phyloP scores from a whole-genome alignment of 1,139 yeast species.

The Suhomyces bolitotheri region DNA sequence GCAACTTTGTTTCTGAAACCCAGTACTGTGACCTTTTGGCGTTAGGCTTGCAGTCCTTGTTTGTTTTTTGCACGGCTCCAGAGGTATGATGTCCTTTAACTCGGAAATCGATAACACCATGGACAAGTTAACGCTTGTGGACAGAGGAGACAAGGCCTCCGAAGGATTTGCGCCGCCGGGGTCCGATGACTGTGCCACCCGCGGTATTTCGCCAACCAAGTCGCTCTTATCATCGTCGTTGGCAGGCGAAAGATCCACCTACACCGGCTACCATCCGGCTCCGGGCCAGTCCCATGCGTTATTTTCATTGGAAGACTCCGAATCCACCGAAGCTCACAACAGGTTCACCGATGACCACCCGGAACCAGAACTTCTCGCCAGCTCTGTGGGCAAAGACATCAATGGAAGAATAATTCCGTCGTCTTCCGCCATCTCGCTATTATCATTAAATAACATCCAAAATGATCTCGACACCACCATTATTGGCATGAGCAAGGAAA shows the following conservation, averaged over 20 bases:
- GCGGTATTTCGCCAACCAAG: slow-evolving; percentile 16
- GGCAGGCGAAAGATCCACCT: slow-evolving; percentile 22
- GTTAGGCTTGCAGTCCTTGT: no score
- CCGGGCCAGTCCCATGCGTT: slow-evolving; percentile 4
- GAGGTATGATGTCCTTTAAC: slow-evolving; percentile 12
- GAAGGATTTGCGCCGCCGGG: slow-evolving; percentile 1
- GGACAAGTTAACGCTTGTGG: slow-evolving; percentile 10
- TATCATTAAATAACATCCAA: slow-evolving; percentile 40
- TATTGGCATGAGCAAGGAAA: slow-evolving; percentile 2
- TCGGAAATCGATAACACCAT: slow-evolving; percentile 11
- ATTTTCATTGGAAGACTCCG: slow-evolving; percentile 11
- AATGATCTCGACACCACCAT: slow-evolving; percentile 13
- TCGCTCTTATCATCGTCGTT: slow-evolving; percentile 31
- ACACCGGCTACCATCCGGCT: neutral
- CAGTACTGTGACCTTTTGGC: neutral
- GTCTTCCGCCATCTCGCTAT: slow-evolving; percentile 53
- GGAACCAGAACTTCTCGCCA: slow-evolving; percentile 55
- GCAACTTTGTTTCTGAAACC: neutral
- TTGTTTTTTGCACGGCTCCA: no score
- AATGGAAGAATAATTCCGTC: slow-evolving; percentile 55
- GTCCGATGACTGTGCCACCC: slow-evolving; percentile 2
- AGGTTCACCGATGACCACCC: slow-evolving; percentile 40
- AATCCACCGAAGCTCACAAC: slow-evolving; percentile 4
- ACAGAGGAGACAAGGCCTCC: slow-evolving; percentile 3
- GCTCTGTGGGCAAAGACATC: slow-evolving; percentile 53